Evolutionary conservation across 139 green algal genomes (phyloP).

Genomic region (Volvox reticuliferus): DNA sequence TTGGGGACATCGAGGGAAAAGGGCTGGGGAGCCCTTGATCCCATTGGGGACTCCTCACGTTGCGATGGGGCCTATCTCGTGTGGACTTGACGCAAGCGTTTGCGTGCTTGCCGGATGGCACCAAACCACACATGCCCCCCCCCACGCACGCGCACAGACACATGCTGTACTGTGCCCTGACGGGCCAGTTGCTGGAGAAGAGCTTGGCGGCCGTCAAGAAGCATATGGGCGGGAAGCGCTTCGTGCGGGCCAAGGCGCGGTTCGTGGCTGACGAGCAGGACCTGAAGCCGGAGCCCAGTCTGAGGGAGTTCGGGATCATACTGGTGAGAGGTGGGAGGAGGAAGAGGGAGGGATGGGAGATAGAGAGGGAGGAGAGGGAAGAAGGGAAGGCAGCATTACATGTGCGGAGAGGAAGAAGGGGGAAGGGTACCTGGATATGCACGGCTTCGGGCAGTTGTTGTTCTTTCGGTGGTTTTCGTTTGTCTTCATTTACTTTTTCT

Average conservation of each 20-base stretch:
- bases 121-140: neutral
- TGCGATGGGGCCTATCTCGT: no score
- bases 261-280: conserved; percentile 77
- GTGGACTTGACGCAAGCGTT: no score
- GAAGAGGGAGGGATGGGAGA: neutral
- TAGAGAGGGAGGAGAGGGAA: neutral
- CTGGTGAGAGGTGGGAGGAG: neutral
- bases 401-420: neutral
- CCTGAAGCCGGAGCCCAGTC: conserved; percentile 72
- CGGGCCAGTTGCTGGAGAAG: conserved; percentile 81
- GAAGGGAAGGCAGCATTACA: neutral
- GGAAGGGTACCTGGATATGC: neutral
- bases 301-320: conserved; percentile 30
- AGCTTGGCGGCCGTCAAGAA: conserved; percentile 73
- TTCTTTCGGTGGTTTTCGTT: no score
- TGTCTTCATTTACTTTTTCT: no score
- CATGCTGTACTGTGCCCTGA: conserved; percentile 87
- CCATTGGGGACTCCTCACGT: no score
- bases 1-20: no score
- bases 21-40: no score
- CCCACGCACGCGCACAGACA: conserved; percentile 11
- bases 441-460: no score
- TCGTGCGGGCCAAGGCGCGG: conserved; percentile 68
- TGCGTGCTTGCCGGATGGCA: no score
- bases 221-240: conserved; percentile 81